A percentile compares a stretch with the other conserved stretches of the same genome.
Evolutionary conservation across 164 flowering plant genomes (phyloP).

Genomic region (Paratinospora sagittata): DNA sequence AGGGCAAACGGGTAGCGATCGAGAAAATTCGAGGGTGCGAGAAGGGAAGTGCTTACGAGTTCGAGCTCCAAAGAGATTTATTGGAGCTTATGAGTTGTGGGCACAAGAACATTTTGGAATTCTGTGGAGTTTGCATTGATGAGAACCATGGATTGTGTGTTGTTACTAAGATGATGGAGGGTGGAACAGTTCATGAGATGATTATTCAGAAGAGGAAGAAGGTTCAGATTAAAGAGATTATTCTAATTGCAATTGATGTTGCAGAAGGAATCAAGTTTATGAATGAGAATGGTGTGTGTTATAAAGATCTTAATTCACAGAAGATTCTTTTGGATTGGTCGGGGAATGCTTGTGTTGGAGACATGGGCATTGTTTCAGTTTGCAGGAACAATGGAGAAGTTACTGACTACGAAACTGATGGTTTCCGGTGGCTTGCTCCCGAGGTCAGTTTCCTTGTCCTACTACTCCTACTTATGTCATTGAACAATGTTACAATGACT

Average conservation of each 20-base stretch:
- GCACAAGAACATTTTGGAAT: too few relatives aligned
- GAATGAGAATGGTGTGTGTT: constrained; percentile 83
- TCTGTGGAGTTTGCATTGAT: constrained; percentile 69
- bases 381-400: constrained; percentile 77
- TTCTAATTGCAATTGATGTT: constrained; percentile 69
- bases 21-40: constrained; percentile 78
- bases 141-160: constrained; percentile 84
- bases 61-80: too few relatives aligned
- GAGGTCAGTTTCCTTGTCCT: constrained; percentile 57
- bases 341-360: constrained; percentile 86
- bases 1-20: constrained; percentile 61
- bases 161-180: constrained; percentile 83
- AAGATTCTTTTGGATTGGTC: constrained; percentile 70
- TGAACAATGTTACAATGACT: too few relatives aligned
- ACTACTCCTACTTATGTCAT: background rate
- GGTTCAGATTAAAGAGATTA: constrained; percentile 60
- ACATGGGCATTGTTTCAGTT: constrained; percentile 78
- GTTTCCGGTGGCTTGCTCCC: constrained; percentile 95
- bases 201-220: constrained; percentile 58
- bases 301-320: constrained; percentile 70
- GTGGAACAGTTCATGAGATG: constrained; percentile 79
- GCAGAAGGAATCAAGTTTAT: constrained; percentile 88
- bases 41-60: too few relatives aligned
- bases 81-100: too few relatives aligned
- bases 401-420: constrained; percentile 91